A percentile compares a stretch with the other conserved stretches of the same genome.
phyloP scores from a whole-genome alignment of 805 yeast species.

The Jamesozyma gamospora region DNA sequence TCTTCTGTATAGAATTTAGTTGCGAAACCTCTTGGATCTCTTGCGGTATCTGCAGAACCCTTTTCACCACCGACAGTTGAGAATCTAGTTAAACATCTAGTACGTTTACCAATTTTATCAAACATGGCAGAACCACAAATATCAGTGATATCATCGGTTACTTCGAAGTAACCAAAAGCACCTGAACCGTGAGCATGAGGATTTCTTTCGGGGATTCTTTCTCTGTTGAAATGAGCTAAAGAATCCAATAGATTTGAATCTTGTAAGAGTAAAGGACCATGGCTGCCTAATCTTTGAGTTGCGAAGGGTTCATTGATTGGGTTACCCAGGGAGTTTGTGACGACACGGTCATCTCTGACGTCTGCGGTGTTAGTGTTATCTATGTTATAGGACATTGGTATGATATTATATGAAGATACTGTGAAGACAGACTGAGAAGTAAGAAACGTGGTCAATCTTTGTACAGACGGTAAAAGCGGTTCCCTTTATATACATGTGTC shows the following conservation, averaged over 20 bases:
- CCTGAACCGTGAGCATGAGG: slow-evolving; percentile 94
- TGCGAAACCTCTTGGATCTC: slow-evolving; percentile 65
- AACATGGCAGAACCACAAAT: slow-evolving; percentile 62
- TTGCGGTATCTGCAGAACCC: slow-evolving; percentile 55
- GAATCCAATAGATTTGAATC: slow-evolving; percentile 75
- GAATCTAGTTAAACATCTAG: slow-evolving; percentile 62
- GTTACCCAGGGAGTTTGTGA: slow-evolving; percentile 64
- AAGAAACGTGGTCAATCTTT: too few relatives aligned
- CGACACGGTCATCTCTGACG: slow-evolving; percentile 37
- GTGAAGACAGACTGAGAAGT: too few relatives aligned
- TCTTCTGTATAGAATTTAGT: slow-evolving; percentile 58
- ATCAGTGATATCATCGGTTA: slow-evolving; percentile 75
- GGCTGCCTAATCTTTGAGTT: slow-evolving; percentile 61
- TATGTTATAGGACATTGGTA: neutral
- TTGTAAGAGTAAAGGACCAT: slow-evolving; percentile 74
- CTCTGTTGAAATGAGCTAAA: slow-evolving; percentile 80
- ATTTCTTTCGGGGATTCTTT: slow-evolving; percentile 85
- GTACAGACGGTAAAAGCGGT: too few relatives aligned
- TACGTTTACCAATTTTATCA: slow-evolving; percentile 67
- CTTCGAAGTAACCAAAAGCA: slow-evolving; percentile 79
- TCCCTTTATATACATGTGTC: too few relatives aligned
- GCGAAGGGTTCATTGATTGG: slow-evolving; percentile 73
- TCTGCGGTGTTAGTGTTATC: slow-evolving; percentile 23
- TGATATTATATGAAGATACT: too few relatives aligned
- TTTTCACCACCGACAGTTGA: slow-evolving; percentile 63